Evolutionary conservation across 2,329 filamentous ascomycete genomes (phyloP).

Genomic region (Scorias spongiosa): DNA sequence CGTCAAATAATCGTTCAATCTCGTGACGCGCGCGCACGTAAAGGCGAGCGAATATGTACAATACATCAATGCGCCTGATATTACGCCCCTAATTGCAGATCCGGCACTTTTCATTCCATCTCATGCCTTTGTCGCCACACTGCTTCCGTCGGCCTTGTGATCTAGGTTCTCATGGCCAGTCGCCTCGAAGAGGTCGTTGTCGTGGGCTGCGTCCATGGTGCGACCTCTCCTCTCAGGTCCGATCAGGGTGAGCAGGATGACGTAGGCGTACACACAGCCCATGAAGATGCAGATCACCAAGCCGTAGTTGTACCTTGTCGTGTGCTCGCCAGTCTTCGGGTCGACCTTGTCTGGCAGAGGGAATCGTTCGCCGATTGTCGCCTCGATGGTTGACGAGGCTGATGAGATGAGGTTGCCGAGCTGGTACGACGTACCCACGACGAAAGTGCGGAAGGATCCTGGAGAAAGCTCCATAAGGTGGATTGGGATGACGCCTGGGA

Average conservation of each 20-base stretch:
- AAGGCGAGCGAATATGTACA: too few species aligned
- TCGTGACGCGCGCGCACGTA: too few species aligned
- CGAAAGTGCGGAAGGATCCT: constrained; percentile 56
- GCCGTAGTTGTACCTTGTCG: constrained; percentile 39
- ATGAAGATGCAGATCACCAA: constrained; percentile 69
- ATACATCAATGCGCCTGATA: too few species aligned
- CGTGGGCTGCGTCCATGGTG: constrained; percentile 16
- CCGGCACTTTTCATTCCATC: too few species aligned
- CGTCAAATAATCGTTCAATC: too few species aligned
- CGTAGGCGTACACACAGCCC: constrained; percentile 59
- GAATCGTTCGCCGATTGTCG: constrained; percentile 26
- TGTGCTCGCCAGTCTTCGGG: constrained; percentile 14
- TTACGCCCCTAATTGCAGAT: too few species aligned
- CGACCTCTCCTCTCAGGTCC: constrained; percentile 37
- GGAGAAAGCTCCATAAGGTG: constrained; percentile 66
- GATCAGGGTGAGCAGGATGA: constrained; percentile 46
- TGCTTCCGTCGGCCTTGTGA: too few species aligned
- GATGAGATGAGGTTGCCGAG: constrained; percentile 55
- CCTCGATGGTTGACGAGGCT: constrained; percentile 28
- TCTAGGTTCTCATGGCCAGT: constrained; percentile 7
- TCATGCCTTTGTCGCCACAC: too few species aligned
- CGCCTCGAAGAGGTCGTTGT: constrained; percentile 18
- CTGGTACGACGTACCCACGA: constrained; percentile 61
- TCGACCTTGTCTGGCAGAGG: constrained; percentile 15
- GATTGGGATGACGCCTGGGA: constrained; percentile 33